Base-by-base conservation (phyloP, 331 rosid genomes). In the Quercus lobata region DNA sequence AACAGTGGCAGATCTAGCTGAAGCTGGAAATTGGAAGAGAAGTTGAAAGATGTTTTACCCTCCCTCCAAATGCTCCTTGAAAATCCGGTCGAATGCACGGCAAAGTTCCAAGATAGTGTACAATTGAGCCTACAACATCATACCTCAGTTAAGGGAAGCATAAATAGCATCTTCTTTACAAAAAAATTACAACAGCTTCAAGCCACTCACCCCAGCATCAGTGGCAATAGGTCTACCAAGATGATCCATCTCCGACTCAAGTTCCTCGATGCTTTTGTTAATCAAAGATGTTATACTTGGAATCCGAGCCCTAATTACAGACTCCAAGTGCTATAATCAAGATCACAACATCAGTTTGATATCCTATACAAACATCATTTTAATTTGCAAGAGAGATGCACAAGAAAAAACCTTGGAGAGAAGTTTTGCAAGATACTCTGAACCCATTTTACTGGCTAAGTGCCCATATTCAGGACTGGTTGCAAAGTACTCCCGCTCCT, bases 1-100 rank as follows among this genome's bases (percentile, higher is more conserved):
- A 11, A 63, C n/a, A 65, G 52, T 34, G 35, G 53, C 16, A 9
- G 72, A 8, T 18, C 72, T 68, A 34, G 72, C 72, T 35, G 15
- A 68, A 29, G 72, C 27, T 10, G 53, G 37, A 19, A 68, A 34
- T 9, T 41, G 49, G 27, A n/a, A 57, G 29, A 62, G 71, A 78
- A 5, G 54, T 10, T 10, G 75, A 53, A 21, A 87, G 30, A 66
- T 44, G 71, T 63, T 66, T 86, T 91, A 93, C 99, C 98, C 98
- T 86, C 97, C 99, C 72, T 93, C 99, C 87, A 95, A 86, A 77
- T 95, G 99, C 88, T 95, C 99, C 96, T 95, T 95, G 89, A 93
- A 95, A 82, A 95, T 90, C 78, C 96, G 87, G 70, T 95, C 96
- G 86, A 95, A 95, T 58, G 99, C 99, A 24, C 99, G 97, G 71